These are phyloP conservation scores for Apiospora malaysiana DNA, from an alignment of 2,329 filamentous ascomycete genomes.

Conservation along the genomic window DNA sequence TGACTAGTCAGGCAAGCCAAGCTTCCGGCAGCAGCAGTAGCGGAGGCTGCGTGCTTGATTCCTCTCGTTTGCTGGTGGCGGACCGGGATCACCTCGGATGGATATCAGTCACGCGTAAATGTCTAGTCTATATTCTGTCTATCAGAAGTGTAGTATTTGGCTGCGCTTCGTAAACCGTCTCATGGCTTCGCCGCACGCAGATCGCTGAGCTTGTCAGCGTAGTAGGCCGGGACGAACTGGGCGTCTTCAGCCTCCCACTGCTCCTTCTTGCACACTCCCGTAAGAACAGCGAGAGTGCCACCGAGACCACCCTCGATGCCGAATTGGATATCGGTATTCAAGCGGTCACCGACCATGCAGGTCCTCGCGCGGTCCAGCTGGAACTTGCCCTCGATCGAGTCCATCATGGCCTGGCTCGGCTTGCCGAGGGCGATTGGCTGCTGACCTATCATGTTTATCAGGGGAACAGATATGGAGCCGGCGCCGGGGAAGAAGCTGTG, in stretches of 20 bases:
- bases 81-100: background rate
- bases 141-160: background rate
- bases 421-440: conserved; percentile 86
- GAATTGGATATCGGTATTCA: conserved; percentile 96
- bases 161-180: background rate
- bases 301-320: conserved; percentile 89
- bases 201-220: conserved; percentile 85
- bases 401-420: conserved; percentile 99
- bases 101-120: background rate
- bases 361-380: conserved; percentile 81
- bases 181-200: conserved; percentile 51
- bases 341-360: conserved; percentile 94
- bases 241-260: conserved; percentile 77
- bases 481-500: conserved; percentile 90
- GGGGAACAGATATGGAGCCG: conserved; percentile 78
- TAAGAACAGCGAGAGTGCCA: conserved; percentile 88
- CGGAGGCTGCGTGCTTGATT: background rate
- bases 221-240: conserved; percentile 76
- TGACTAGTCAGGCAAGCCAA: background rate
- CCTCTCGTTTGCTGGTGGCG: background rate
- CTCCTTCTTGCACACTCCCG: conserved; percentile 84
- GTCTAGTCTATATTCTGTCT: conserved; percentile 13
- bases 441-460: conserved; percentile 73
- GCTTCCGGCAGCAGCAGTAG: background rate
- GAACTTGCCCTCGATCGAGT: conserved; percentile 96